Conservation (phyloP, 768 basidiomycete species). For the Lactarius pseudohatsudake region DNA sequence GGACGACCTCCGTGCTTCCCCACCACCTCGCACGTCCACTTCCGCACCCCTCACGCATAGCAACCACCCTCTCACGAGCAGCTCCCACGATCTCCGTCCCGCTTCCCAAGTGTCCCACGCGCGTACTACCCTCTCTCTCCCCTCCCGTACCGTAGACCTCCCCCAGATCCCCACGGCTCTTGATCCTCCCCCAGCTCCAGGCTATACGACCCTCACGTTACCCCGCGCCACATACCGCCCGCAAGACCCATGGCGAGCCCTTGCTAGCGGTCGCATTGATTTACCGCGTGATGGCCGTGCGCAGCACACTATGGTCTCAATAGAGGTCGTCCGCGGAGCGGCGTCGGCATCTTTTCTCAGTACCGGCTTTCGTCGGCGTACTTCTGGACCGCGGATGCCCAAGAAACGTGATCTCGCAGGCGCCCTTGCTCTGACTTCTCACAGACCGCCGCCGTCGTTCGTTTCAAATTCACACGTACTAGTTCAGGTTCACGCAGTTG, state of each 20-base stretch:
- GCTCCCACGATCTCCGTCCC: slow-evolving; percentile 14
- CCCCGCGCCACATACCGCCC: slow-evolving; percentile 47
- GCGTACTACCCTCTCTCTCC: slow-evolving; percentile 13
- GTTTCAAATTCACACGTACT: slow-evolving; percentile 69
- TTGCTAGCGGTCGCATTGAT: slow-evolving; percentile 58
- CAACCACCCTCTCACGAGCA: slow-evolving; percentile 9
- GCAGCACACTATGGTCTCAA: slow-evolving; percentile 85
- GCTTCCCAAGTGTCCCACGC: slow-evolving; percentile 20
- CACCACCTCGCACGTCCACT: slow-evolving; percentile 29
- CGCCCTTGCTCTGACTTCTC: slow-evolving; percentile 36
- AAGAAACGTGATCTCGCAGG: slow-evolving; percentile 30
- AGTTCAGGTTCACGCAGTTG: slow-evolving; percentile 90
- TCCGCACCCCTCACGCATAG: slow-evolving; percentile 13
- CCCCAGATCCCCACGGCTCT: slow-evolving; percentile 36
- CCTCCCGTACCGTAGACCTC: slow-evolving; percentile 33
- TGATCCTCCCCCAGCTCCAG: slow-evolving; percentile 26
- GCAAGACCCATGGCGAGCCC: slow-evolving; percentile 38
- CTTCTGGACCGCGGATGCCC: slow-evolving; percentile 10
- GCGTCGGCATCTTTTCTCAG: slow-evolving; percentile 27
- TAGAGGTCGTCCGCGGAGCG: slow-evolving; percentile 68
- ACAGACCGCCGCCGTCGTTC: slow-evolving; percentile 62
- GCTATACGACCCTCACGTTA: slow-evolving; percentile 45
- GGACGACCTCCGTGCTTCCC: slow-evolving; percentile 23
- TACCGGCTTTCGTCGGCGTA: slow-evolving; percentile 19
- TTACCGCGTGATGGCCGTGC: slow-evolving; percentile 75